Percentiles rank a stretch among this genome's conserved stretches.
phyloP scores from a whole-genome alignment of 2,329 filamentous ascomycete genomes.

The Macrophomina pseudophaseolina region DNA sequence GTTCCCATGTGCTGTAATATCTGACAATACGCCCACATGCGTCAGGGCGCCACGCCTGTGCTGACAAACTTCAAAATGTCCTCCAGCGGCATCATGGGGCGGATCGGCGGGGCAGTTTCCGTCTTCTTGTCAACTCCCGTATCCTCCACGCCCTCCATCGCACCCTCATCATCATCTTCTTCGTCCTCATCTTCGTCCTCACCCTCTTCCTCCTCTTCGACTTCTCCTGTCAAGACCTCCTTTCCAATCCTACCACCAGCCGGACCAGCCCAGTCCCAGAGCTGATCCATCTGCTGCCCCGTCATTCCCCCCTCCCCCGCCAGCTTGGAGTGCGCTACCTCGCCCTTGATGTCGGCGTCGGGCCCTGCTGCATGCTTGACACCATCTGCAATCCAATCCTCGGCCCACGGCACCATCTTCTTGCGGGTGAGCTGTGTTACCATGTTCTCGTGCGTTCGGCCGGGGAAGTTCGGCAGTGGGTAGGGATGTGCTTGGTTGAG shows the following conservation, averaged over 20 bases:
- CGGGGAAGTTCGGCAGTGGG: conserved; percentile 75
- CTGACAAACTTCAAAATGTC: conserved; percentile 58
- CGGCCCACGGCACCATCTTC: conserved; percentile 79
- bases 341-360: background rate
- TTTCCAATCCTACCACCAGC: conserved; percentile 58
- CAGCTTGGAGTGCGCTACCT: conserved; percentile 19
- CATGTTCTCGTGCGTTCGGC: conserved; percentile 60
- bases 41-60: conserved; percentile 43
- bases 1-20: background rate
- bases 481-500: conserved; percentile 74
- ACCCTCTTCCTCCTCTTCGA: conserved; percentile 32
- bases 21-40: background rate
- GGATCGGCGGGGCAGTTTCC: conserved; percentile 31
- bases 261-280: conserved; percentile 65
- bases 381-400: conserved; percentile 72
- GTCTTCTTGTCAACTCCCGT: conserved; percentile 17
- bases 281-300: conserved; percentile 58
- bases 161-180: conserved; percentile 61
- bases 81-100: conserved; percentile 49
- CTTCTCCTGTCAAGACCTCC: conserved; percentile 47
- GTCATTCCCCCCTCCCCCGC: conserved; percentile 40
- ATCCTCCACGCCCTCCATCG: conserved; percentile 51
- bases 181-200: conserved; percentile 61
- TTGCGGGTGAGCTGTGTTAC: conserved; percentile 77
- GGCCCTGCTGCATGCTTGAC: conserved; percentile 51